Base-by-base conservation (phyloP, 495 filamentous ascomycete species). In the Aspergillus sclerotioniger region DNA sequence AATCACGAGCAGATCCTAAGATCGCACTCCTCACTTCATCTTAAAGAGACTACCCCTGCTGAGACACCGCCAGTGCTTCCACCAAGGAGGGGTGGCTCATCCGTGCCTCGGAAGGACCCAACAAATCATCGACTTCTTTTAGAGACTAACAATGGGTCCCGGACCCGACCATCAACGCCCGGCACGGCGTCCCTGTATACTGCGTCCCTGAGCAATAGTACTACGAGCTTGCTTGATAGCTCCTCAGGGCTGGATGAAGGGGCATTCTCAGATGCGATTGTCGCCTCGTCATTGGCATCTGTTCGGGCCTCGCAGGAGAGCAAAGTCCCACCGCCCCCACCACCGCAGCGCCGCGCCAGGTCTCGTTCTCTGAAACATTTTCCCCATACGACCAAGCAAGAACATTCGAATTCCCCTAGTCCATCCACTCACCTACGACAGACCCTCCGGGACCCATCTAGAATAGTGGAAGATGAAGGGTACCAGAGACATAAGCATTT, bases 221-320 rank as follows among this genome's bases (percentile, higher is more conserved):
- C 59, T 55, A 56, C 67, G 0, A 72, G 64, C 57, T 19, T 65
- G 12, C 25, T 63, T n/a, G 64, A 71, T 44, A 64, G 66, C 39
- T 19, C 63, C 15, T 50, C 35, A 20, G 61, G 69, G 4, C 63
- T 82, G 62, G 76, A 75, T 44, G 76, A 80, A 61, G 78, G 82
- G 61, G 75, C 74, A 12, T 74, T 84, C 7, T 84, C 84, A 19
- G 86, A 92, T 71, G 91, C 94, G 51, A 92, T 96, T 61, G 81
- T 94, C 41, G 94, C 91, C 20, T 90, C 91, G 49, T 90, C 88
- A 54, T 76, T 94, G 5, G 93, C 91, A 41, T 88, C 91, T 6
- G 83, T 88, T 3, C 82, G 85, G 4, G 81, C 82, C 28, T 86
- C 88, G 3, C 83, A 82, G 20, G 67, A 73, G 33, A 72, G 68